Conservation (phyloP, 1,284 basidiomycete genomes). For the Ustilago lituana region DNA sequence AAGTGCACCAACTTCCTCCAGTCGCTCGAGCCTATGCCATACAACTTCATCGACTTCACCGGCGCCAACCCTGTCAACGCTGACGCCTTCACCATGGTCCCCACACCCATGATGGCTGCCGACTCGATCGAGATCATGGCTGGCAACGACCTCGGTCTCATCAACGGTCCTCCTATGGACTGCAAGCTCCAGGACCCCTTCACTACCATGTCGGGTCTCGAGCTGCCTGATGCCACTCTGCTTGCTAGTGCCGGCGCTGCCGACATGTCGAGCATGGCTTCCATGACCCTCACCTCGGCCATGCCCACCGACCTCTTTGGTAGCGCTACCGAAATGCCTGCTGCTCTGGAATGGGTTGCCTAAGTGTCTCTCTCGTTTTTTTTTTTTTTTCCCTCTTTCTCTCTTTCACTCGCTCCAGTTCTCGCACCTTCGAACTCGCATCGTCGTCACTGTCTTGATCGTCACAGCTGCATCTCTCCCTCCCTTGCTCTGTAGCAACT, state of each 20-base stretch:
- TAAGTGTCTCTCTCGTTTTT: background rate
- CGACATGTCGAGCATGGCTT: constrained; percentile 31
- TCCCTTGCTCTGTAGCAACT: constrained; percentile 1
- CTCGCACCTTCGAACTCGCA: constrained; percentile 18
- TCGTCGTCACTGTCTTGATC: constrained; percentile 12
- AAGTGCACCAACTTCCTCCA: constrained; percentile 52
- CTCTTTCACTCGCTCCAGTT: background rate
- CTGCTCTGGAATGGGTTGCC: constrained; percentile 32
- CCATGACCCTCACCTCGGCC: constrained; percentile 36
- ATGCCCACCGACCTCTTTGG: constrained; percentile 37
- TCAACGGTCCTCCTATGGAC: constrained; percentile 33
- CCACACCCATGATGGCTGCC: constrained; percentile 30
- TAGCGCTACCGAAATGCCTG: constrained; percentile 29
- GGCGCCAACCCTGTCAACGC: constrained; percentile 9
- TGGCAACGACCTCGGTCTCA: constrained; percentile 47
- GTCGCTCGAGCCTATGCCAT: constrained; percentile 46
- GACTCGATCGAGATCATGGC: constrained; percentile 36
- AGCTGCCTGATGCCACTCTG: constrained; percentile 32
- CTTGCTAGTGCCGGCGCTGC: constrained; percentile 29
- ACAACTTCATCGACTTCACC: constrained; percentile 41
- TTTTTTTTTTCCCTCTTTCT: constrained; percentile 3
- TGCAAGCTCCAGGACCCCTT: constrained; percentile 48
- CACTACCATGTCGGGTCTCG: constrained; percentile 19
- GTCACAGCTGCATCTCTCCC: constrained; percentile 8
- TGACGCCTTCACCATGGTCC: constrained; percentile 22